Evolutionary conservation across 768 basidiomycete species (phyloP).

Genomic region (Lyophyllum decastes): DNA sequence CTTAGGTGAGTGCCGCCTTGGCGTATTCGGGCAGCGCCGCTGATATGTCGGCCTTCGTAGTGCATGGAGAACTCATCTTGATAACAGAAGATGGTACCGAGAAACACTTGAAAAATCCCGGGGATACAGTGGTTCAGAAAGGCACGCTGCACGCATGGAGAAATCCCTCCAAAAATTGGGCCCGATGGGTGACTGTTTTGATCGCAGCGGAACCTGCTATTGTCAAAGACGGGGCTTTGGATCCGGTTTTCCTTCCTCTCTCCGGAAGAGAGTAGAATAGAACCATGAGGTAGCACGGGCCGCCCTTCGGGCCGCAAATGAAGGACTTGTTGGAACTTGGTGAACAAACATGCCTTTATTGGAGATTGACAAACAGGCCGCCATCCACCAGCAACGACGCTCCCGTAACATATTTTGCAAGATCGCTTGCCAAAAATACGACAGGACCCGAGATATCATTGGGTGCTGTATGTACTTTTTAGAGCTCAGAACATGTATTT

Average conservation of each 20-base stretch:
- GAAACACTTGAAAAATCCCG: slow-evolving; percentile 51
- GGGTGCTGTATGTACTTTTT: slow-evolving; percentile 38
- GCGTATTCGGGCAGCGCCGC: neutral
- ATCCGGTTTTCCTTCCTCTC: slow-evolving; percentile 26
- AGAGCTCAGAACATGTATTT: neutral
- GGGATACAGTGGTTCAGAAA: slow-evolving; percentile 57
- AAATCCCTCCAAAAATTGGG: slow-evolving; percentile 53
- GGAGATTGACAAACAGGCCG: slow-evolving; percentile 74
- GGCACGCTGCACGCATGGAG: slow-evolving; percentile 65
- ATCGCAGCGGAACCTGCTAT: slow-evolving; percentile 56
- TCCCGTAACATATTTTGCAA: slow-evolving; percentile 72
- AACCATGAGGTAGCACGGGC: neutral
- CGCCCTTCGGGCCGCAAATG: slow-evolving; percentile 6
- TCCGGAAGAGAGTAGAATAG: neutral
- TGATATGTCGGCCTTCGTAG: slow-evolving; percentile 28
- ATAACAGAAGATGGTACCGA: slow-evolving; percentile 59
- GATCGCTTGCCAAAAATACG: slow-evolving; percentile 71
- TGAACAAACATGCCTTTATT: slow-evolving; percentile 34
- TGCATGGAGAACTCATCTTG: slow-evolving; percentile 55
- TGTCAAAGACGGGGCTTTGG: slow-evolving; percentile 43
- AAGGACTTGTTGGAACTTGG: neutral
- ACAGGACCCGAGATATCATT: slow-evolving; percentile 76
- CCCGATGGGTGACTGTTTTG: slow-evolving; percentile 53
- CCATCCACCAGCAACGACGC: slow-evolving; percentile 70
- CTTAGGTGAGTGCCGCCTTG: slow-evolving; percentile 38